Base-by-base conservation (phyloP, 768 basidiomycete species). In the Sporobolomyces roseus region DNA sequence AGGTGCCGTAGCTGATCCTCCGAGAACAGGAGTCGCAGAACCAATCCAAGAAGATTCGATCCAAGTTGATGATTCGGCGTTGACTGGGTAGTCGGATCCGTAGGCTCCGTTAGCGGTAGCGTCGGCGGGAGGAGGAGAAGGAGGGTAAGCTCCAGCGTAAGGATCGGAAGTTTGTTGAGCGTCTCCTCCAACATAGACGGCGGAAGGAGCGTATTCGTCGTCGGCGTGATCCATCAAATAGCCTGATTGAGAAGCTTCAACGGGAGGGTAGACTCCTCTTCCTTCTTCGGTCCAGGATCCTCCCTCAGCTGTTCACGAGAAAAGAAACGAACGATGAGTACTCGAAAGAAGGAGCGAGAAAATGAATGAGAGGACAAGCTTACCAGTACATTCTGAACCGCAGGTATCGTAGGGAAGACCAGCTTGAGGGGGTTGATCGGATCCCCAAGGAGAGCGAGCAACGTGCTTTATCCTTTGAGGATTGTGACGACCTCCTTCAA, bases 301-400 rank as follows among this genome's bases (percentile, higher is more conserved):
- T 13, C 21, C 12, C 23, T 21, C 45, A 14, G 45, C 45, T 46
- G n/a, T n/a, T n/a, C n/a, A n/a, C n/a, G n/a, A n/a, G n/a, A n/a
- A n/a, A n/a, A n/a, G n/a, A n/a, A n/a, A n/a, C n/a, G n/a, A n/a
- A n/a, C n/a, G n/a, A n/a, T n/a, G n/a, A n/a, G n/a, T n/a, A n/a
- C 23, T 23, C 45, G 13, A 46, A 21, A 13, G 23, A 23, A 46
- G 9, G 23, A 53, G 16, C 16, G 52, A 32, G 14, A 21, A 5
- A 32, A 23, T 16, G 21, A 33, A 35, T 19, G 52, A 36, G 54
- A 55, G 36, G 12, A 32, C 54, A 35, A 41, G 56, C 63, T 45
- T 3, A 64, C 63, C 63, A 53, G 50, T 64, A 61, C 67, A 68
- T 41, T 63, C 55, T 49, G 58, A 38, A 7, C 63, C 43, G 33